Evolutionary conservation across 129 eudicot genomes (phyloP).

Genomic region (Flaveria sonorensis): DNA sequence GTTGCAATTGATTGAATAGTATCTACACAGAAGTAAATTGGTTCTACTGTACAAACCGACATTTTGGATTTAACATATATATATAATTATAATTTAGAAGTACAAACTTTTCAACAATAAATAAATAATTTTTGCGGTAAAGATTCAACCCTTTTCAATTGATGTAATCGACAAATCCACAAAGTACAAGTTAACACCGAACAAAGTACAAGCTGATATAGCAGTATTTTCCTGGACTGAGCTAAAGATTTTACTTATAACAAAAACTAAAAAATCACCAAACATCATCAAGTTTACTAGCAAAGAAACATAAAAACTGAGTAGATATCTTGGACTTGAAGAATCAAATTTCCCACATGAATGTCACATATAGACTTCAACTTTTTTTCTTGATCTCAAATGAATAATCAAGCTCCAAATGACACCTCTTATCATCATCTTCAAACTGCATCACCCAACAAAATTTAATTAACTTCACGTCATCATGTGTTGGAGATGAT

Average conservation of each 20-base stretch:
- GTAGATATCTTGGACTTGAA: conserved; percentile 22
- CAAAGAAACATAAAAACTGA: neutral
- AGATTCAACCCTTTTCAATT: neutral
- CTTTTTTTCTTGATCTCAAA: conserved; percentile 69
- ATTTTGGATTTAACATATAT: too few relatives aligned
- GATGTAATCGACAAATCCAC: conserved; percentile 10
- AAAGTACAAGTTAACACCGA: conserved; percentile 28
- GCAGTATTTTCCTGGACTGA: conserved; percentile 6
- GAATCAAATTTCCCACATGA: conserved; percentile 17
- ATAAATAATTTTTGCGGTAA: neutral
- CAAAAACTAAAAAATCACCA: conserved; percentile 24
- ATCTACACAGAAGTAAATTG: too few relatives aligned
- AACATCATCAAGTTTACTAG: conserved; percentile 27
- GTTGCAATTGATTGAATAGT: too few relatives aligned
- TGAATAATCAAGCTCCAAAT: conserved; percentile 78
- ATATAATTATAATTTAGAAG: neutral
- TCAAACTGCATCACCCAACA: conserved; percentile 58
- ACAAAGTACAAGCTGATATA: conserved; percentile 22
- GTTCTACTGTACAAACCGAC: too few relatives aligned
- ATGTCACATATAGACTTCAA: conserved; percentile 14
- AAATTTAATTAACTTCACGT: neutral
- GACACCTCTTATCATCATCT: conserved; percentile 80
- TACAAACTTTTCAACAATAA: neutral
- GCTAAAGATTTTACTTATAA: conserved; percentile 10
- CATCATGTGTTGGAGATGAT: neutral